Base-by-base conservation (phyloP, 495 filamentous ascomycete species). In the Lophiotrema nucula region DNA sequence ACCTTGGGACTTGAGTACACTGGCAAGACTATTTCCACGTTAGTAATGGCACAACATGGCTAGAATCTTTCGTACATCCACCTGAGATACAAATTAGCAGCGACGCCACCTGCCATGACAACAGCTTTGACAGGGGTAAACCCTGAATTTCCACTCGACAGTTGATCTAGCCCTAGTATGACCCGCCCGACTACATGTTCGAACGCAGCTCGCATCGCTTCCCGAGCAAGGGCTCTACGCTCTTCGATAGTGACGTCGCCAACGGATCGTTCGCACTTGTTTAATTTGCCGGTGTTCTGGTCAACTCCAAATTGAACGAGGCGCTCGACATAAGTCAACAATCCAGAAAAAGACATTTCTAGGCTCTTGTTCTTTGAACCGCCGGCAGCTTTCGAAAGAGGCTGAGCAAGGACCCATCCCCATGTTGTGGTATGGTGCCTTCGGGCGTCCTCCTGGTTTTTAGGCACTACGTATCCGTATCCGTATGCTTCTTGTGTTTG, bases 61-160 rank as follows among this genome's bases (percentile, higher is more conserved):
- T 1, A 46, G 27, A 13, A 21, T 21, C 26, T 52, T 18, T n/a
- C 47, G 24, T 58, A 66, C 37, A 97, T 77, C 51, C 79, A 77
- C 70, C 83, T 79, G 6, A 98, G 76, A 67, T 84, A 97, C 22
- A 67, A 58, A 70, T 97, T 97, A 21, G 85, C 80, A 3, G 93
- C 92, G 1, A 98, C 93, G 8, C 93, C 93, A 16, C 93, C 93
- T 46, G 88, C 86, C 4, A 97, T 76, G 2, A 97, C 90, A 4
- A 97, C 70, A 0, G 84, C 87, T 12, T 75, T 69, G 8, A 88
- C 69, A 27, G 23, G 26, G 12, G 25, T 15, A 4, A 48, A n/a
- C 19, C 15, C 23, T 13, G 51, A 28, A 11, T 65, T 35, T 27
- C 47, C 18, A n/a, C 28, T 1, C 19, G 49, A 23, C 11, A 79